These are phyloP conservation scores for Cercospora sesami DNA, from an alignment of 2,329 filamentous ascomycete species.

Conservation along the genomic window DNA sequence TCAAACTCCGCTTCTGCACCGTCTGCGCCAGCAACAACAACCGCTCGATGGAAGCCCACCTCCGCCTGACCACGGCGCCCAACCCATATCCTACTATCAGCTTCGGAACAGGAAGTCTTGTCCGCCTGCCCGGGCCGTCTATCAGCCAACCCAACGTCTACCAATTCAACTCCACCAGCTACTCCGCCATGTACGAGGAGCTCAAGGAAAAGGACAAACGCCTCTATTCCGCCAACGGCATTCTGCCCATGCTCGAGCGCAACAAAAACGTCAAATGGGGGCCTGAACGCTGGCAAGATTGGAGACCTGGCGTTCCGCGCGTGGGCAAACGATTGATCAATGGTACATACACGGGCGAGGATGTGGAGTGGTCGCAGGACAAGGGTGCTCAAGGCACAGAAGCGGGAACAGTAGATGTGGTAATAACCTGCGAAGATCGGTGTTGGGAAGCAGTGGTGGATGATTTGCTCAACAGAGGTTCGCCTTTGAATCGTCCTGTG, in stretches of 20 bases:
- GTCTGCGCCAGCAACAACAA: conserved; percentile 99
- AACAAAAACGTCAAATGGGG: conserved; percentile 93
- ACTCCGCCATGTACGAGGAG: conserved; percentile 91
- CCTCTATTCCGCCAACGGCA: conserved; percentile 86
- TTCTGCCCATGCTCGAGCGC: conserved; percentile 92
- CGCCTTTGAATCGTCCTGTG: conserved; percentile 84
- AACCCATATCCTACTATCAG: conserved; percentile 84
- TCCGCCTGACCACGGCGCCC: conserved; percentile 75
- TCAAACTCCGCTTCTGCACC: conserved; percentile 94
- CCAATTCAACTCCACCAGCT: conserved; percentile 95
- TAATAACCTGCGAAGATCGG: conserved; percentile 95
- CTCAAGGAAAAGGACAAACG: conserved; percentile 80
- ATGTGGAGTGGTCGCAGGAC: conserved; percentile 59
- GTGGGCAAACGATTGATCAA: conserved; percentile 58
- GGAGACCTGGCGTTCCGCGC: conserved; percentile 82
- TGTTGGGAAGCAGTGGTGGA: conserved; percentile 98
- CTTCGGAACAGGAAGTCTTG: conserved; percentile 92
- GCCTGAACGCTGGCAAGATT: conserved; percentile 97
- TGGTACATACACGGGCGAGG: conserved; percentile 13
- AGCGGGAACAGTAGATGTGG: conserved; percentile 84
- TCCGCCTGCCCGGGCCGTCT: conserved; percentile 85
- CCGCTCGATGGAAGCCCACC: conserved; percentile 99
- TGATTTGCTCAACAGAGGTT: conserved; percentile 81
- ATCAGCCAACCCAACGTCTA: conserved; percentile 96
- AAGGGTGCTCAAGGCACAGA: conserved; percentile 80